Base-by-base conservation (phyloP, 352 stramenopile genomes). In the Globisporangium mamillatum region DNA sequence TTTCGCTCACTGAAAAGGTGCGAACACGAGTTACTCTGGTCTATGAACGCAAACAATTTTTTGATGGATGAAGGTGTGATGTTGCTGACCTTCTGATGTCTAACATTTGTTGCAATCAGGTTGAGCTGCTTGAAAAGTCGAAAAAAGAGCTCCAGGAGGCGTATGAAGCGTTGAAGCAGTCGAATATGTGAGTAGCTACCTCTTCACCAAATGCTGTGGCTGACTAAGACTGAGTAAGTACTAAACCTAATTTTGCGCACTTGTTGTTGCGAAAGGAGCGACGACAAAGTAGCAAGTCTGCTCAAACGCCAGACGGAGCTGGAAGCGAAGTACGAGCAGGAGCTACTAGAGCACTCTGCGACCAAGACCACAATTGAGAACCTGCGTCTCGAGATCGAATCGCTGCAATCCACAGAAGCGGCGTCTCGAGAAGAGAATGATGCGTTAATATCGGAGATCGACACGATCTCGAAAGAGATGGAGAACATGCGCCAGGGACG, bases 401-500 rank as follows among this genome's bases (percentile, higher is more conserved):
- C 86, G 55, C 76, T 88, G 55, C 79, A 79, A 36, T 70, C 74
- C 29, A 81, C 72, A 10, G 79, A 88, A 27, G 74, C 86, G 22
- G 77, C 84, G 5, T 78, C 79, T 9, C 76, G 81, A 68, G 82
- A 93, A 70, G 87, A 93, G 65, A 94, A 92, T 53, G 87, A 94
- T 53, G 84, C 84, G 0, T 63, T 94, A 22, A 71, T 93, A 14
- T 58, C 74, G 3, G 88, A 95, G 67, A 92, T 95, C 59, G 84
- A 92, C 22, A 80, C 78, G 8, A 77, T 94, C 25, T 66, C 64
- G 27, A 84, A 83, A 48, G 82, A 92, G 32, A 65, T 93, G 41
- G 82, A 93, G 44, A 67, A 77, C 14, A 64, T 81, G 59, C 84
- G 86, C 8, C 80, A 90, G 41, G 74, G 73, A 27, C 83, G 87